Conservation (phyloP, 805 yeast genomes). For the Wickerhamiella spandovensis region DNA sequence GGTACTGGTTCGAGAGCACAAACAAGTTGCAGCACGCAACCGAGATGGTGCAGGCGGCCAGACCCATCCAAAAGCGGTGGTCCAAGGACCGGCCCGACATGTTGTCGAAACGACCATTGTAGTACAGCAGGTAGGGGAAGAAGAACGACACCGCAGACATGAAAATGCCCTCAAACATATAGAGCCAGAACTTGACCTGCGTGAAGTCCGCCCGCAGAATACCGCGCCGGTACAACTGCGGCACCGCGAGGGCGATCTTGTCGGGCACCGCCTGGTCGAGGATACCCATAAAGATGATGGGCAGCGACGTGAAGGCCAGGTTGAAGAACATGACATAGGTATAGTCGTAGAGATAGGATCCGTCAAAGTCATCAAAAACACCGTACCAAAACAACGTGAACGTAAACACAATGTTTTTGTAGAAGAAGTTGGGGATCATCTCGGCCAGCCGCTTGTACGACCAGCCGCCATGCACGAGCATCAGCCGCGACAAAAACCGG, state of each 20-base stretch:
- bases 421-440: conserved; percentile 71
- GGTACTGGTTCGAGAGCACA: conserved; percentile 51
- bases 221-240: conserved; percentile 59
- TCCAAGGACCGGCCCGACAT: conserved; percentile 20
- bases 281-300: conserved; percentile 60
- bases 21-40: conserved; percentile 54
- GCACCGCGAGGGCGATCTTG: conserved; percentile 50
- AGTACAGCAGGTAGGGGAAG: conserved; percentile 52
- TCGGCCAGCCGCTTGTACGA: conserved; percentile 62
- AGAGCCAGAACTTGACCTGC: conserved; percentile 42
- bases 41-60: conserved; percentile 46
- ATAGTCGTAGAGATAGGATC: conserved; percentile 63
- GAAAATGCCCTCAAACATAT: conserved; percentile 62
- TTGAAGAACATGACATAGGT: conserved; percentile 70
- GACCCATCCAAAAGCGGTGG: conserved; percentile 65
- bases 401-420: conserved; percentile 64
- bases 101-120: conserved; percentile 26
- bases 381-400: conserved; percentile 71
- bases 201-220: conserved; percentile 56
- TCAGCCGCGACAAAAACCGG: conserved; percentile 48
- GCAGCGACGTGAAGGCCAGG: conserved; percentile 70
- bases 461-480: conserved; percentile 75
- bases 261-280: conserved; percentile 70
- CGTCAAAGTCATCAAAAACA: conserved; percentile 55
- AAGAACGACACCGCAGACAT: conserved; percentile 58